phyloP scores from a whole-genome alignment of 805 yeast species.

The Candida caryicola region DNA sequence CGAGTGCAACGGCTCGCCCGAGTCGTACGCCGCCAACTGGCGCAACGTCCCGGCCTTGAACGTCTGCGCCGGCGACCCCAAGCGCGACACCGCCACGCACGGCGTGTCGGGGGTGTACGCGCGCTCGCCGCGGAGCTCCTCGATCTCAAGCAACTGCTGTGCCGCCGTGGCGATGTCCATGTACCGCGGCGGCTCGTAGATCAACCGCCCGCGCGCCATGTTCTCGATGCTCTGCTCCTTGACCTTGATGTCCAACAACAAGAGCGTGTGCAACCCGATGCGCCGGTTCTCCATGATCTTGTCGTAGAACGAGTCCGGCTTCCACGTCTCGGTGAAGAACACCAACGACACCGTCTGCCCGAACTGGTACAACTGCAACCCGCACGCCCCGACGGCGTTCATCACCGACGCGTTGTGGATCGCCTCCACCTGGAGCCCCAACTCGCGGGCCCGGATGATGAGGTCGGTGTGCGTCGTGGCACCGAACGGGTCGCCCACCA shows the following conservation, averaged over 20 bases:
- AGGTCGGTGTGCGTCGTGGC: conserved; percentile 98
- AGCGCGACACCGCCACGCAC: conserved; percentile 86
- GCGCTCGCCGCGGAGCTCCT: conserved; percentile 67
- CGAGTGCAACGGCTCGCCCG: conserved; percentile 94
- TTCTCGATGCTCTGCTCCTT: conserved; percentile 95
- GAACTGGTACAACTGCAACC: conserved; percentile 88
- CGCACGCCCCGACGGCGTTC: conserved; percentile 99
- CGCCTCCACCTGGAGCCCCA: conserved; percentile 71
- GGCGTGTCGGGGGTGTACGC: conserved; percentile 89
- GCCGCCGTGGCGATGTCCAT: conserved; percentile 92
- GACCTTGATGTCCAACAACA: conserved; percentile 88
- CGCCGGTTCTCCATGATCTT: conserved; percentile 85
- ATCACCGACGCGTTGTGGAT: conserved; percentile 95
- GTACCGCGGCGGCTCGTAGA: conserved; percentile 95
- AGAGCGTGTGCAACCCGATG: conserved; percentile 87
- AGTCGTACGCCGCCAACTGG: conserved; percentile 76
- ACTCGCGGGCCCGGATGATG: conserved; percentile 85
- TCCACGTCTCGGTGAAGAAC: conserved; percentile 92
- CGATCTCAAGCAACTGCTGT: conserved; percentile 81
- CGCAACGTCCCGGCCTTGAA: conserved; percentile 83
- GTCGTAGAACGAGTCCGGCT: conserved; percentile 92
- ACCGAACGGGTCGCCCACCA: conserved; percentile 97
- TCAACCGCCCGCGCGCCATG: conserved; percentile 86
- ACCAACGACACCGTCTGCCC: conserved; percentile 98
- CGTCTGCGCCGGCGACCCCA: conserved; percentile 81